Base-by-base conservation (phyloP, 257 asterid genomes). In the Nyctanthes arbortristis region DNA sequence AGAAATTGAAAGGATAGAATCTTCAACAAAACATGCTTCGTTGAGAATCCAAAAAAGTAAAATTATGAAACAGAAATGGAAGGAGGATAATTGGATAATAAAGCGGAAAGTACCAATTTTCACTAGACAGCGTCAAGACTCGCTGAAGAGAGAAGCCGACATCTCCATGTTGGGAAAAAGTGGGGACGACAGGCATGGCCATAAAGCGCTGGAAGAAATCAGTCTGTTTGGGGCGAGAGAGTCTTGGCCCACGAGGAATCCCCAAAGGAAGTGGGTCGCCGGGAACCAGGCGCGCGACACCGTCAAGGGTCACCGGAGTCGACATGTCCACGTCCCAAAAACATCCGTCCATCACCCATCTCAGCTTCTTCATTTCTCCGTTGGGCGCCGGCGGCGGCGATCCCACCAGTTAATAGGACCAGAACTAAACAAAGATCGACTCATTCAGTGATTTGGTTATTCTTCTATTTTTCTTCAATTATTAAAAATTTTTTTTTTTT, bases 181-280 rank as follows among this genome's bases (percentile, higher is more conserved):
- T 78, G 49, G 96, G 97, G 69, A 91, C 77, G 29, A 87, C 75
- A 32, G 96, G 97, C 78, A 73, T 70, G n/a, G 89, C 82, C 95
- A 91, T 91, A 78, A 91, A 91, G 5, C 91, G 91, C 84, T 91
- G 97, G 74, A 91, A 79, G 91, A 91, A 91, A 79, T 91, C 93
- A 22, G 84, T 71, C 77, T 89, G 96, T 65, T 72, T 83, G 60
- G 84, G 88, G 28, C 96, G 89, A 27, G 97, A 85, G 9, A 91
- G 85, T 63, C 77, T 73, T 18, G 70, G 45, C 1, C 97, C 96
- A 18, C 97, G 89, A 40, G 86, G 79, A 67, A 85, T 18, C 2
- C 97, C 96, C 70, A 91, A 65, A 1, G 95, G 95, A 7, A 89
- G 75, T 36, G 81, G 78, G 71, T 74, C 84, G 28, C 82, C 87